Evolutionary conservation across 2,329 filamentous ascomycete genomes (phyloP).

Genomic region (Pyrenochaeta sp.): DNA sequence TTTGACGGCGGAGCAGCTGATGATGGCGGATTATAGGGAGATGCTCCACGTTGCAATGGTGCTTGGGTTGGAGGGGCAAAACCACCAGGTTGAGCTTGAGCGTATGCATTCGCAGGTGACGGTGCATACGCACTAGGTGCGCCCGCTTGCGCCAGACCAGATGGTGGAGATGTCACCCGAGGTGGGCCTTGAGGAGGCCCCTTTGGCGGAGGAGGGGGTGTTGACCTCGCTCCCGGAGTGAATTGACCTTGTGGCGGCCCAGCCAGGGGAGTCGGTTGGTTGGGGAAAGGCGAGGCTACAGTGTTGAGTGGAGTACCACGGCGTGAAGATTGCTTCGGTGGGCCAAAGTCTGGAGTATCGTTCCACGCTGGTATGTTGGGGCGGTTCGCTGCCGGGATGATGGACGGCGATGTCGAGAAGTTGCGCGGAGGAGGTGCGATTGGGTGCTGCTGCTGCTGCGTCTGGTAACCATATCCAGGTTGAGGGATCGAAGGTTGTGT

Average conservation of each 20-base stretch:
- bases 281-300: slow-evolving; percentile 78
- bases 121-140: slow-evolving; percentile 71
- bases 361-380: slow-evolving; percentile 88
- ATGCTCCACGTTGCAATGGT: slow-evolving; percentile 75
- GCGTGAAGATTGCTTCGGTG: slow-evolving; percentile 72
- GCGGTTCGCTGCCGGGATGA: slow-evolving; percentile 69
- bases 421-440: slow-evolving; percentile 70
- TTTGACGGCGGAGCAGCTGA: slow-evolving; percentile 66
- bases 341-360: slow-evolving; percentile 82
- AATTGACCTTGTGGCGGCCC: slow-evolving; percentile 65
- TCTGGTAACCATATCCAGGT: slow-evolving; percentile 55
- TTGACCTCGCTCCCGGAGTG: slow-evolving; percentile 64
- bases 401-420: slow-evolving; percentile 69
- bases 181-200: slow-evolving; percentile 59
- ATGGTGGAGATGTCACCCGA: slow-evolving; percentile 72
- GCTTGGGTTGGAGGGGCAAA: slow-evolving; percentile 59
- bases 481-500: slow-evolving; percentile 46
- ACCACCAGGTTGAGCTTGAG: slow-evolving; percentile 59
- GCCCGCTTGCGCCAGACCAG: slow-evolving; percentile 56
- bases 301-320: slow-evolving; percentile 76
- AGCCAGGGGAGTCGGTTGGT: slow-evolving; percentile 62
- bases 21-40: slow-evolving; percentile 86
- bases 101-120: slow-evolving; percentile 63
- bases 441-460: slow-evolving; percentile 50
- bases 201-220: slow-evolving; percentile 85